A percentile compares a stretch with the other conserved stretches of the same genome.
phyloP scores from a whole-genome alignment of 108 stramenopile genomes.

The Cylindrotheca closterium region DNA sequence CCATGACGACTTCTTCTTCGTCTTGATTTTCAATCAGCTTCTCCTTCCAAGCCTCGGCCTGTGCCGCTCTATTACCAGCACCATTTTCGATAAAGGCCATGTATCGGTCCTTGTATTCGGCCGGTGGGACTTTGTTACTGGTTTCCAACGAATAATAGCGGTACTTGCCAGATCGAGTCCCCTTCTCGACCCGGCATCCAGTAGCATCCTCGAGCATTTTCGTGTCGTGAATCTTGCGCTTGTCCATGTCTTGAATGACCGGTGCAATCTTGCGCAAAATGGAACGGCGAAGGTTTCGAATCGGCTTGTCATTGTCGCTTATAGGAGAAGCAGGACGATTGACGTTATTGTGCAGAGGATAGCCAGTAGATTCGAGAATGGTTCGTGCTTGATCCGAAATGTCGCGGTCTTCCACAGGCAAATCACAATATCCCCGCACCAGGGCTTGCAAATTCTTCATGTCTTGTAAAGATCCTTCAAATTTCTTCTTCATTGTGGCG shows the following conservation, averaged over 20 bases:
- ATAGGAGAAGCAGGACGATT: neutral
- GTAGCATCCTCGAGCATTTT: conserved; percentile 21
- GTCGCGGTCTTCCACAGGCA: conserved; percentile 15
- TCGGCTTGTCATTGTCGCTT: neutral
- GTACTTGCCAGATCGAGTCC: conserved; percentile 33
- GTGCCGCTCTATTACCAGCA: conserved; percentile 6
- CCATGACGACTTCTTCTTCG: neutral
- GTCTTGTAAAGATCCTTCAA: conserved; percentile 14
- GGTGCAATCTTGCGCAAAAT: conserved; percentile 27
- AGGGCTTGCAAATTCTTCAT: conserved; percentile 27
- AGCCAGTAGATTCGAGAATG: conserved; percentile 28
- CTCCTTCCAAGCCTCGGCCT: conserved; percentile 19
- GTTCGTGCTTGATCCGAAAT: conserved; percentile 7
- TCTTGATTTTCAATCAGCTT: no score
- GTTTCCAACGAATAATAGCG: conserved; percentile 29
- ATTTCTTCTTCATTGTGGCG: neutral
- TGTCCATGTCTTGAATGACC: conserved; percentile 34
- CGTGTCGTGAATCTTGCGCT: conserved; percentile 23
- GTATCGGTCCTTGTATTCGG: conserved; percentile 34
- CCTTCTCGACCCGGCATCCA: conserved; percentile 27
- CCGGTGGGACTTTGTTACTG: conserved; percentile 21
- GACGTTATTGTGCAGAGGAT: conserved; percentile 17
- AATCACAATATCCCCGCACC: conserved; percentile 33
- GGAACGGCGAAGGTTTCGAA: conserved; percentile 14
- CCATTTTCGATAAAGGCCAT: conserved; percentile 13